Evolutionary conservation across 2,329 filamentous ascomycete species (phyloP).

Genomic region (Erysiphe neolycopersici): DNA sequence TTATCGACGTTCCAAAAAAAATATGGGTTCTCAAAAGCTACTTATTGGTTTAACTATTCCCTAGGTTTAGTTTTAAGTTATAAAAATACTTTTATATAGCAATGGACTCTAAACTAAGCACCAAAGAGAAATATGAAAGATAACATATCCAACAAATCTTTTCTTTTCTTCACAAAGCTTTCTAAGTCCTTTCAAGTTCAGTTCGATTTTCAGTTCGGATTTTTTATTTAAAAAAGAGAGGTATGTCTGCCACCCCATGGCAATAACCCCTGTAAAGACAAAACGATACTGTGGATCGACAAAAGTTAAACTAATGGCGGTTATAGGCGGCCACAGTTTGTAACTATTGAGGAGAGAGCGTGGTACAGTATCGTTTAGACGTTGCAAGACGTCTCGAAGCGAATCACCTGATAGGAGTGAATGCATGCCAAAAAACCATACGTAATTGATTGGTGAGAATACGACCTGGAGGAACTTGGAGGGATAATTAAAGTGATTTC

Average conservation of each 20-base stretch:
- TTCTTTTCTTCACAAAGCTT: too few relatives aligned
- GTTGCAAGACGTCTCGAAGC: slow-evolving; percentile 34
- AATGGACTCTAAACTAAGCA: too few relatives aligned
- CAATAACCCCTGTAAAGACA: slow-evolving; percentile 53
- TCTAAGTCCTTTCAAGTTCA: background rate
- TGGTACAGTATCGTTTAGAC: slow-evolving; percentile 51
- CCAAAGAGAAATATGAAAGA: too few relatives aligned
- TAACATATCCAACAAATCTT: too few relatives aligned
- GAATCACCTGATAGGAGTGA: slow-evolving; percentile 45
- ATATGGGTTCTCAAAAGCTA: too few relatives aligned
- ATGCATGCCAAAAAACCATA: slow-evolving; percentile 62
- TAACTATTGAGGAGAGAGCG: slow-evolving; percentile 50
- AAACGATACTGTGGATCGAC: slow-evolving; percentile 53
- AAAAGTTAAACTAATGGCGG: slow-evolving; percentile 68
- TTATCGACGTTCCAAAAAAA: too few relatives aligned
- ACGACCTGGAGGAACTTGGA: slow-evolving; percentile 43
- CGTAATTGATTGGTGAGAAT: slow-evolving; percentile 65
- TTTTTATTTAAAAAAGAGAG: slow-evolving; percentile 51
- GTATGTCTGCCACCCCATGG: slow-evolving; percentile 84
- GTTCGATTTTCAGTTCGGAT: slow-evolving; percentile 25
- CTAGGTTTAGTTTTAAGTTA: too few relatives aligned
- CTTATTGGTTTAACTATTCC: too few relatives aligned
- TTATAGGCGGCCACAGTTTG: slow-evolving; percentile 74
- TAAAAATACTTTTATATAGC: too few relatives aligned
- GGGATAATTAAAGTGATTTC: slow-evolving; percentile 57